Percentiles rank a stretch among this genome's conserved stretches.
Evolutionary conservation across 768 basidiomycete genomes (phyloP).

Genomic region (Boletales sp.): DNA sequence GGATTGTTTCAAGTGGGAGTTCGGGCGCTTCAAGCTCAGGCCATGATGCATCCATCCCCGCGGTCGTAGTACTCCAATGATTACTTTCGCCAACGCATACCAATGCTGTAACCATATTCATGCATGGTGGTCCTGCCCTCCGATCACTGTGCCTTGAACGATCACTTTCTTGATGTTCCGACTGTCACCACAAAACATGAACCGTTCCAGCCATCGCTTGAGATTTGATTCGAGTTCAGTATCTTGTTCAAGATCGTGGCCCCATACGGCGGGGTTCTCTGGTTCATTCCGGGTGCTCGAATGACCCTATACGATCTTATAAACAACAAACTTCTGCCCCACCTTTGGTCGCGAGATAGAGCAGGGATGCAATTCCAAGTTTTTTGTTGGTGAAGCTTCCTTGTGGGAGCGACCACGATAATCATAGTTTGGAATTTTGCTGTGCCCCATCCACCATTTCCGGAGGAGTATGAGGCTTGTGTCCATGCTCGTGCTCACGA

Average conservation of each 20-base stretch:
- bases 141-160: slow-evolving; percentile 77
- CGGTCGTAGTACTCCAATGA: slow-evolving; percentile 1
- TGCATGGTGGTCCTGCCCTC: slow-evolving; percentile 50
- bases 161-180: slow-evolving; percentile 80
- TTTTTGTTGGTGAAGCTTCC: slow-evolving; percentile 52
- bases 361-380: slow-evolving; percentile 67
- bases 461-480: background rate
- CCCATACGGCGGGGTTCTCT: slow-evolving; percentile 59
- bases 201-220: slow-evolving; percentile 67
- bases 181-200: slow-evolving; percentile 85
- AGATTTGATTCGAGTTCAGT: slow-evolving; percentile 35
- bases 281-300: slow-evolving; percentile 52
- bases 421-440: no score
- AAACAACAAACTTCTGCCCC: slow-evolving; percentile 83
- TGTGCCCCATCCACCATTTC: no score
- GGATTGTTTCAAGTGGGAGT: slow-evolving; percentile 83
- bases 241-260: slow-evolving; percentile 33
- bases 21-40: slow-evolving; percentile 42
- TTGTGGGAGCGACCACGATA: background rate
- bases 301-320: slow-evolving; percentile 66
- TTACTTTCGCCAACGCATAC: background rate
- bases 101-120: background rate
- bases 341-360: slow-evolving; percentile 90
- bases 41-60: slow-evolving; percentile 1
- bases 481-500: background rate